Conservation (phyloP, 2,329 filamentous ascomycete species). For the Fusarium solani-melongenae region DNA sequence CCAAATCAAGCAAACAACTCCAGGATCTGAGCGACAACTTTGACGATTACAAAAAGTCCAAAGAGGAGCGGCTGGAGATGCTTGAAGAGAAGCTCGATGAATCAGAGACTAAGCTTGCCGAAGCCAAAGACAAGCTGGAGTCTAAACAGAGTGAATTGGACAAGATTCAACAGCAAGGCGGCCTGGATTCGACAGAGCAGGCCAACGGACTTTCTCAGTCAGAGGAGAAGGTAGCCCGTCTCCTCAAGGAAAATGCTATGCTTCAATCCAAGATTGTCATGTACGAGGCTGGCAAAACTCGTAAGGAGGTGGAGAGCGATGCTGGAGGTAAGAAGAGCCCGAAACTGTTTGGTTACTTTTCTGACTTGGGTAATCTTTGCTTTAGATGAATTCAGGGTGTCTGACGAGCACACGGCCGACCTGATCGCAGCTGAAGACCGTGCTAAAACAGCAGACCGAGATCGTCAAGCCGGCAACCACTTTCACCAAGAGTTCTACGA, state of each 20-base stretch:
- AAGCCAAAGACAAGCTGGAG: not conserved
- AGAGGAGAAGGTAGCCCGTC: not conserved
- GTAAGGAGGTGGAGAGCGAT: not conserved
- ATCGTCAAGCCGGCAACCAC: not conserved
- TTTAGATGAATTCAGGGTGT: not conserved
- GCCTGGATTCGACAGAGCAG: not conserved
- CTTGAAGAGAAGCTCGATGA: not conserved
- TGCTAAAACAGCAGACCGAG: not conserved
- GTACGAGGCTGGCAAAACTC: not conserved
- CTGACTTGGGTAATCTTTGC: not conserved
- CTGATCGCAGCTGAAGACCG: not conserved
- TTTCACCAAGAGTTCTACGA: conserved; percentile 5
- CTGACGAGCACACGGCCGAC: not conserved
- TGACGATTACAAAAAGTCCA: not conserved
- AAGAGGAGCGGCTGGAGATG: not conserved
- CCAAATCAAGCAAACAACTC: not conserved
- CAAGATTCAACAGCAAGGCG: not conserved
- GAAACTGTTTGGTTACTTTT: not conserved
- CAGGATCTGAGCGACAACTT: not conserved
- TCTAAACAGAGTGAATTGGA: not conserved
- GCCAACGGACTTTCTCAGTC: not conserved
- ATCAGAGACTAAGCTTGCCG: not conserved
- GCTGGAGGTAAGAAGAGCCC: not conserved
- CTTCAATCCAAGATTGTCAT: not conserved
- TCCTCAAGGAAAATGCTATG: not conserved